Percentiles rank a stretch among this genome's conserved stretches.
Conservation (phyloP, 2,329 filamentous ascomycete species). For the Calonectria fujianensis region DNA sequence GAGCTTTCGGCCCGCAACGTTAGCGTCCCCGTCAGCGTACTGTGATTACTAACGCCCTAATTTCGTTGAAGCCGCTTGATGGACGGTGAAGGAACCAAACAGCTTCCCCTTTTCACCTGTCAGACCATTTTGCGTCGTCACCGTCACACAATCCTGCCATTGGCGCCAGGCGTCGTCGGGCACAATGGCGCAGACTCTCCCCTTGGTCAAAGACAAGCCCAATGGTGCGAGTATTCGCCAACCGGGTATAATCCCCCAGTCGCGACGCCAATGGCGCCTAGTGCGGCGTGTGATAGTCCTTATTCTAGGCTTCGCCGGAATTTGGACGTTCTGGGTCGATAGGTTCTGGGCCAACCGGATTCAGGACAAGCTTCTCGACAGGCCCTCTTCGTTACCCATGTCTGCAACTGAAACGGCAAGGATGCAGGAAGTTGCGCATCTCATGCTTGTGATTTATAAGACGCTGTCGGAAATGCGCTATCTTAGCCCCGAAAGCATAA, state of each 20-base stretch:
- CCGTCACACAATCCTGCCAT: too few species aligned
- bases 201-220: not conserved
- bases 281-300: not conserved
- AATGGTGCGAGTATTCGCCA: not conserved
- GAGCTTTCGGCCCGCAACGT: not conserved
- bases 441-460: constrained; percentile 26
- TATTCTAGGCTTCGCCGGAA: not conserved
- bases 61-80: not conserved
- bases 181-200: not conserved
- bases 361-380: not conserved
- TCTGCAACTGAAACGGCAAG: not conserved
- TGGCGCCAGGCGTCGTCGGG: not conserved
- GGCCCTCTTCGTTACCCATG: not conserved
- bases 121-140: not conserved
- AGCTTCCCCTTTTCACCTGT: not conserved
- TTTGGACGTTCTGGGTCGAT: not conserved
- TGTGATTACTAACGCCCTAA: constrained; percentile 19
- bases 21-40: not conserved
- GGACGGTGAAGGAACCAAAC: not conserved
- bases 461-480: constrained; percentile 21
- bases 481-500: constrained; percentile 17
- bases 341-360: not conserved
- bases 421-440: constrained; percentile 22
- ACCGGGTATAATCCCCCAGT: not conserved
- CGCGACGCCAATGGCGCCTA: not conserved